Conservation (phyloP, 345 rosid genomes). For the Mercurialis annua region DNA sequence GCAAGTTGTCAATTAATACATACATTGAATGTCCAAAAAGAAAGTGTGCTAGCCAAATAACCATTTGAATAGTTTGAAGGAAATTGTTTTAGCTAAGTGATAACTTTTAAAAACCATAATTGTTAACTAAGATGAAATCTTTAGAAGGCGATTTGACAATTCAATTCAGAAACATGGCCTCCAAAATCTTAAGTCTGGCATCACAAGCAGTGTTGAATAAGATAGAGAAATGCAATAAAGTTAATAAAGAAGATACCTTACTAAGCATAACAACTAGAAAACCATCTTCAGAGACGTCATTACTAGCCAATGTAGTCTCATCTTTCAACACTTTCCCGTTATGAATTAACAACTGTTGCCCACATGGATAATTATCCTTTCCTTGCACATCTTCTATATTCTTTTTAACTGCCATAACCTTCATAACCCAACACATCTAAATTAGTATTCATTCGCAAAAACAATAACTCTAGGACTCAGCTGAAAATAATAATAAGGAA, state of each 20-base stretch:
- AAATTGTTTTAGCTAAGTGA: too few species aligned
- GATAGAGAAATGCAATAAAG: background rate
- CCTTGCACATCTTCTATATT: slow-evolving; percentile 94
- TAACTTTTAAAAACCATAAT: too few species aligned
- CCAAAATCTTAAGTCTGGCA: background rate
- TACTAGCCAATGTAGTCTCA: slow-evolving; percentile 78
- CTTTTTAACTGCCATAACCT: slow-evolving; percentile 98
- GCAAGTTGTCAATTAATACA: too few species aligned
- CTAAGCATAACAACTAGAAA: slow-evolving; percentile 99
- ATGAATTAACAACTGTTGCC: slow-evolving; percentile 86
- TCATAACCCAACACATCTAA: background rate
- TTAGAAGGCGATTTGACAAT: background rate
- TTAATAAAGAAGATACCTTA: slow-evolving; percentile 47
- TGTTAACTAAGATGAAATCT: too few species aligned
- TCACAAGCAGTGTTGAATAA: background rate
- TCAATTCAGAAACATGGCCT: background rate
- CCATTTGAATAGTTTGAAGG: too few species aligned
- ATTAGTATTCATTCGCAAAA: background rate
- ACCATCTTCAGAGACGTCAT: slow-evolving; percentile 86
- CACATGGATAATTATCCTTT: slow-evolving; percentile 93
- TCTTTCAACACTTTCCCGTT: slow-evolving; percentile 98
- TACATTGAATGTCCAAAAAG: too few species aligned
- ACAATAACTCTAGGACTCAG: background rate
- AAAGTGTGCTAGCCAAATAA: too few species aligned
- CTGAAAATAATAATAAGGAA: background rate